These are phyloP conservation scores for Rhizopus stolonifer DNA, from an alignment of 371 early-diverging fungal species.

Conservation along the genomic window DNA sequence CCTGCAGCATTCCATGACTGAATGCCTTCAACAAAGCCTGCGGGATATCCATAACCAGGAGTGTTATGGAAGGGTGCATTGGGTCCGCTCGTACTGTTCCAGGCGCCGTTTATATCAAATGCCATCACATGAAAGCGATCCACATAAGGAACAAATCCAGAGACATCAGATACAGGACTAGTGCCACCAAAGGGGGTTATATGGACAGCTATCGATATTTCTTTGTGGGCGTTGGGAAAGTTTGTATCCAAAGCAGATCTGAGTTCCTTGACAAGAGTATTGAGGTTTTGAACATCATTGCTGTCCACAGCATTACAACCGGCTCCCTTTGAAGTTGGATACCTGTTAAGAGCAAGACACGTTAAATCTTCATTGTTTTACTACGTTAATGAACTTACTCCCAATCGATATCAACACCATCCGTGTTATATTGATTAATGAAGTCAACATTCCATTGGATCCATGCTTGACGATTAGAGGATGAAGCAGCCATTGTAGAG, in stretches of 20 bases:
- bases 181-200: constrained; percentile 60
- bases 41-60: constrained; percentile 43
- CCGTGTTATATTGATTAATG: constrained; percentile 50
- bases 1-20: constrained; percentile 59
- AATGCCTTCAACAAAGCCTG: constrained; percentile 53
- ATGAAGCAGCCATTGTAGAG: constrained; percentile 51
- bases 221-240: constrained; percentile 49
- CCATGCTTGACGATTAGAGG: constrained; percentile 43
- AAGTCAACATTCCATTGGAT: constrained; percentile 51
- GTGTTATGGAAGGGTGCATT: constrained; percentile 63
- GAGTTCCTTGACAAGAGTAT: constrained; percentile 63
- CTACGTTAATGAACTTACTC: no score
- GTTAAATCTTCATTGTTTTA: neutral
- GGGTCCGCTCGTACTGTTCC: constrained; percentile 61
- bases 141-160: constrained; percentile 57
- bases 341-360: constrained; percentile 29
- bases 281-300: constrained; percentile 49
- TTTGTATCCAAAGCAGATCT: constrained; percentile 56
- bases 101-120: constrained; percentile 61
- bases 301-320: constrained; percentile 52
- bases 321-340: constrained; percentile 57
- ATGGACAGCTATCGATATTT: constrained; percentile 70
- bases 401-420: constrained; percentile 56
- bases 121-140: constrained; percentile 69
- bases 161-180: constrained; percentile 56